Conservation (phyloP, 495 filamentous ascomycete species). For the Pyrenula massariospora region DNA sequence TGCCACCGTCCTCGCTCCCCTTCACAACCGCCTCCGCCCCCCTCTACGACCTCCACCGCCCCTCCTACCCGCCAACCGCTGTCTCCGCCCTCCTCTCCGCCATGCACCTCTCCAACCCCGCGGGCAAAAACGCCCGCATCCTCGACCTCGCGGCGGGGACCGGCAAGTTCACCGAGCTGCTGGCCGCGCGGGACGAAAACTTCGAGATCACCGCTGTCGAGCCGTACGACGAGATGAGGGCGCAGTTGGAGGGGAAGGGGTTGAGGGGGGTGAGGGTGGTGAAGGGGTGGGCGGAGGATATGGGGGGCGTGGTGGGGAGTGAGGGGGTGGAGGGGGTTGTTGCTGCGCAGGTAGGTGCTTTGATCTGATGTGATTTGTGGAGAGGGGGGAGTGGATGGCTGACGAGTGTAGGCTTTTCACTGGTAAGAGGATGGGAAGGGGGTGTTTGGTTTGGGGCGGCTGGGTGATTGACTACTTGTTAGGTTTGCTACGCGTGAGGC, state of each 20-base stretch:
- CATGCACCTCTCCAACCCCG: slow-evolving; percentile 26
- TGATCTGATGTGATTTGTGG: neutral
- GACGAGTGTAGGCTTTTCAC: slow-evolving; percentile 38
- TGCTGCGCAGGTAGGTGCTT: slow-evolving; percentile 45
- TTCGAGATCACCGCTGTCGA: slow-evolving; percentile 50
- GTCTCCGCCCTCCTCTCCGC: slow-evolving; percentile 39
- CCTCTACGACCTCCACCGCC: slow-evolving; percentile 48
- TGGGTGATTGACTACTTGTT: neutral
- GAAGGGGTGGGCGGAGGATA: slow-evolving; percentile 40
- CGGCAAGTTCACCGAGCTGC: slow-evolving; percentile 52
- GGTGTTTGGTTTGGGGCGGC: neutral
- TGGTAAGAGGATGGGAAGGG: slow-evolving; percentile 25
- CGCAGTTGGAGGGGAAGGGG: slow-evolving; percentile 38
- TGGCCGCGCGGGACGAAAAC: slow-evolving; percentile 36
- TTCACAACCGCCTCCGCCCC: slow-evolving; percentile 32
- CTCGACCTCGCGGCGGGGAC: slow-evolving; percentile 55
- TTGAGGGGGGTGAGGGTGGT: slow-evolving; percentile 34
- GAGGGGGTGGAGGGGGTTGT: slow-evolving; percentile 50
- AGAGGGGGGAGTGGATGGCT: slow-evolving; percentile 1
- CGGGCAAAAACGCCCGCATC: slow-evolving; percentile 24
- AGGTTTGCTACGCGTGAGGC: slow-evolving; percentile 51
- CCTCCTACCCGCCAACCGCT: slow-evolving; percentile 44
- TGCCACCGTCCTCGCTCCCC: slow-evolving; percentile 22
- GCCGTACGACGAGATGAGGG: slow-evolving; percentile 48
- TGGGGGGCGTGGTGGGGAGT: slow-evolving; percentile 35